Percentiles rank a stretch among this genome's conserved stretches.
phyloP scores from a whole-genome alignment of 306 rosid species.

The Comarum palustre region DNA sequence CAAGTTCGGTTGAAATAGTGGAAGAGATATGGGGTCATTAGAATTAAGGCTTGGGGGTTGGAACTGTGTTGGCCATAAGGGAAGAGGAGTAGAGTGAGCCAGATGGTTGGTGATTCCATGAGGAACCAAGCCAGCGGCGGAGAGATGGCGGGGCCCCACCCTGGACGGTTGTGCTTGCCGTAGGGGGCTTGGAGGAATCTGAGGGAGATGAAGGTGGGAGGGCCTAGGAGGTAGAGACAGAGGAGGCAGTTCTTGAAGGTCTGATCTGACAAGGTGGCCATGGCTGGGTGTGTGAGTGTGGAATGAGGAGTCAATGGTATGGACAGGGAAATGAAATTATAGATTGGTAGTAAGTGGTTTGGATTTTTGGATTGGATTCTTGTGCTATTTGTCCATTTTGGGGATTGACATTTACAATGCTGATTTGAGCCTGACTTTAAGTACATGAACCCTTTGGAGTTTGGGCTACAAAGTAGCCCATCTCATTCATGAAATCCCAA shows the following conservation, averaged over 20 bases:
- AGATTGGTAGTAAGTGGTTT: not conserved
- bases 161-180: constrained; percentile 62
- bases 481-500: not conserved
- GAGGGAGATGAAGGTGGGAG: constrained; percentile 58
- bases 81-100: constrained; percentile 68
- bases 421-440: not conserved
- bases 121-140: constrained; percentile 77
- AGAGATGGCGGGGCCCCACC: constrained; percentile 80
- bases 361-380: not conserved
- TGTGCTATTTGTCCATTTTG: not conserved
- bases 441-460: not conserved
- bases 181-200: constrained; percentile 77
- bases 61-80: constrained; percentile 52
- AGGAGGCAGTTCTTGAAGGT: constrained; percentile 35
- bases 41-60: constrained; percentile 50
- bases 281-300: not conserved
- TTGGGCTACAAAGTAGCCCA: not conserved
- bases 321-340: not conserved
- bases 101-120: constrained; percentile 81
- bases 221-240: constrained; percentile 48
- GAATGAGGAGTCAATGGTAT: not conserved
- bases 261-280: constrained; percentile 25
- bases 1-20: constrained; percentile 73
- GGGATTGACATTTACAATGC: not conserved
- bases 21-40: constrained; percentile 51